Conservation (phyloP, 768 basidiomycete species). For the Serpula lacrymans region DNA sequence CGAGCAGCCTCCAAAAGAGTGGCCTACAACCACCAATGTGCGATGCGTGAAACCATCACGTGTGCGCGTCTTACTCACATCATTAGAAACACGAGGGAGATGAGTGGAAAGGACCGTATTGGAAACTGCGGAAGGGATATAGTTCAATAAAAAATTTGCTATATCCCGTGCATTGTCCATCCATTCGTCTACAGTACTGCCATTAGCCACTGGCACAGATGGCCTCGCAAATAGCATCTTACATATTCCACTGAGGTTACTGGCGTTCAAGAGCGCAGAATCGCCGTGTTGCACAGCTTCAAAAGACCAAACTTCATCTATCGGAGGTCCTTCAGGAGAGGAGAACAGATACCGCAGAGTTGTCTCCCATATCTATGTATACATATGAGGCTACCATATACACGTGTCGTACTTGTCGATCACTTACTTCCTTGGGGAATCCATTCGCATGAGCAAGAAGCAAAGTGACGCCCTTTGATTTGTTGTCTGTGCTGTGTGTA, state of each 20-base stretch:
- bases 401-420: no score
- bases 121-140: slow-evolving; percentile 48
- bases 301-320: slow-evolving; percentile 80
- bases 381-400: no score
- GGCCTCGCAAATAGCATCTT: slow-evolving; percentile 20
- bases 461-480: slow-evolving; percentile 54
- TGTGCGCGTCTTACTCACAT: slow-evolving; percentile 40
- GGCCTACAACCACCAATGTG: slow-evolving; percentile 69
- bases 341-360: slow-evolving; percentile 51
- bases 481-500: slow-evolving; percentile 7
- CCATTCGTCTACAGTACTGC: slow-evolving; percentile 61
- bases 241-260: slow-evolving; percentile 57
- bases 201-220: not conserved
- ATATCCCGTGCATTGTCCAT: slow-evolving; percentile 74
- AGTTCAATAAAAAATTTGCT: slow-evolving; percentile 67
- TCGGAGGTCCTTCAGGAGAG: slow-evolving; percentile 31
- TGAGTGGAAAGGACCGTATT: slow-evolving; percentile 44
- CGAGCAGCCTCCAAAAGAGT: slow-evolving; percentile 82
- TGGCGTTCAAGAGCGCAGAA: slow-evolving; percentile 66
- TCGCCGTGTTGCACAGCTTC: slow-evolving; percentile 88
- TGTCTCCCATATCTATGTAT: slow-evolving; percentile 76
- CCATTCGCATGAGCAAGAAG: slow-evolving; percentile 85
- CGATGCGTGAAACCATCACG: slow-evolving; percentile 47
- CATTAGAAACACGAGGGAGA: slow-evolving; percentile 44
- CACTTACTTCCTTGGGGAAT: slow-evolving; percentile 76